Evolutionary conservation across 169 alveolate genomes (phyloP).

Genomic region (Blepharisma undulans): DNA sequence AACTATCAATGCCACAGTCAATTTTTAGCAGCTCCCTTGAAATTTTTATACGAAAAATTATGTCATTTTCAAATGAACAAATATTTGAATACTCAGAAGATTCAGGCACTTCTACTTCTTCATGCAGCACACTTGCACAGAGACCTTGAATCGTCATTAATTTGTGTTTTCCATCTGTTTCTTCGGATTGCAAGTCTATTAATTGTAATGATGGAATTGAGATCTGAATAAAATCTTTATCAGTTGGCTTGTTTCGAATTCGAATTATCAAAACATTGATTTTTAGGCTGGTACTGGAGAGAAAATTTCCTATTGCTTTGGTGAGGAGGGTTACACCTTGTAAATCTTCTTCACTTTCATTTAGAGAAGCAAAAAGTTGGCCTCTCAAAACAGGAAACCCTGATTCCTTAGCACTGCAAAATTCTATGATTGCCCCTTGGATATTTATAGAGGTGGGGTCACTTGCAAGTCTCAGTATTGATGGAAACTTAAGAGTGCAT

Average conservation of each 20-base stretch:
- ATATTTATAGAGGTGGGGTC: neutral
- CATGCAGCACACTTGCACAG: neutral
- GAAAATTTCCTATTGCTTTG: constrained; percentile 25
- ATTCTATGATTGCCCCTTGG: neutral
- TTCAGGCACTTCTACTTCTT: constrained; percentile 9
- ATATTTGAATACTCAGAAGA: constrained; percentile 1
- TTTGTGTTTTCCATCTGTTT: neutral
- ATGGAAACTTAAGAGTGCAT: neutral
- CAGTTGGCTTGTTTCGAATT: neutral
- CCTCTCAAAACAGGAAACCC: constrained; percentile 15
- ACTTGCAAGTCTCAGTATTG: neutral
- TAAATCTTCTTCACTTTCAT: constrained; percentile 32
- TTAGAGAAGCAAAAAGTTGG: neutral
- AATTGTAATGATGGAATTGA: neutral
- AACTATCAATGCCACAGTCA: neutral
- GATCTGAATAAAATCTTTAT: neutral
- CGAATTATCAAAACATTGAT: neutral
- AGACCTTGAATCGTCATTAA: constrained; percentile 13
- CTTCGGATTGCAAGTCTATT: neutral
- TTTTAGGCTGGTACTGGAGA: neutral
- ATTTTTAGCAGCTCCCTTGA: neutral
- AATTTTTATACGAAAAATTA: neutral
- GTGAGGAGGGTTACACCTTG: constrained; percentile 34
- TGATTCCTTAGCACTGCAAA: constrained; percentile 13
- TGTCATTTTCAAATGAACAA: neutral